Evolutionary conservation across 2,329 filamentous ascomycete species (phyloP), one percentile per base, ranked within the genome.

Genomic region (Harringtonia aguacate): DNA sequence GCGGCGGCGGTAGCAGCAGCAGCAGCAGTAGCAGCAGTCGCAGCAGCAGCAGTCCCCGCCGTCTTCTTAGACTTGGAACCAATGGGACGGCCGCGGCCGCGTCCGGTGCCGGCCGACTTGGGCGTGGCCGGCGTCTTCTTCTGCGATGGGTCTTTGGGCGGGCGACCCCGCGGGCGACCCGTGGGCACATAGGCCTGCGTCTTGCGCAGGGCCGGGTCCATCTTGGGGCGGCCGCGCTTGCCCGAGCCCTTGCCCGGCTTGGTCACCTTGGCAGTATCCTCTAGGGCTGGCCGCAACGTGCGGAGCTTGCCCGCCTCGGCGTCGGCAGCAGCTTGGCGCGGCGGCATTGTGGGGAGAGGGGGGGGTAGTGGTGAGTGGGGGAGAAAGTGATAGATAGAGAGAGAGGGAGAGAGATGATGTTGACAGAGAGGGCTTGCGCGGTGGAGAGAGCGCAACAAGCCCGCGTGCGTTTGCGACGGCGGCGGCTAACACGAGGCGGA

Each of bases 131-230:
- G 33, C 4, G 45, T 28, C 48, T 50, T 52, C 41, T 47, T 44
- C 46, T 47, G 41, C 12, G 47, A 46, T 8, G 52, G 48, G 44
- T 50, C 46, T 45, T 52, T 52, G 43, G 50, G 47, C 4, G 52
- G 51, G 2, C 52, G 48, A 29, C 52, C 52, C 21, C 53, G 52
- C 4, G 49, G 49, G 29, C 53, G 52, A 18, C 53, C 53, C 5
- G 53, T 53, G 7, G 53, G 52, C 43, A 52, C 53, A 37, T 52
- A 52, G 20, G 36, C 42, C 47, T 48, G 44, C 4, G 47, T 49
- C 49, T 53, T 52, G 46, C 52, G 52, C 48, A 47, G 45, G 3
- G 47, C 24, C 30, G 52, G 52, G 42, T 54, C 52, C 49, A 52
- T 48, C 34, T 48, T 48, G 8, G 53, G 53, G 8, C 53, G 52